A percentile compares a stretch with the other conserved stretches of the same genome.
Evolutionary conservation across 1,139 yeast species (phyloP).

Genomic region (Candida labiduridarum): DNA sequence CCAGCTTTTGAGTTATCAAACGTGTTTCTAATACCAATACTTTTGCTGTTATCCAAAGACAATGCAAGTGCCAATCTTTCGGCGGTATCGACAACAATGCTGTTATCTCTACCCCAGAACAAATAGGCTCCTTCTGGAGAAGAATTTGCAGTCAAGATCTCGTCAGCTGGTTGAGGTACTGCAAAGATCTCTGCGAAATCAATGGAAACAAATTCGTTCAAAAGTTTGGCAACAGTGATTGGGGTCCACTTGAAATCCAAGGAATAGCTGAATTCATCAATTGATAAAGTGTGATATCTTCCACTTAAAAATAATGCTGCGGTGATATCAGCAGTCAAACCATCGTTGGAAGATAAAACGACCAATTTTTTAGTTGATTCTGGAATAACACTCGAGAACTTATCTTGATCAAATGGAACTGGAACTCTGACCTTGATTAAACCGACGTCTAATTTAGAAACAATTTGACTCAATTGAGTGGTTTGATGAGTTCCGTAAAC

Average conservation of each 20-base stretch:
- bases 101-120: slow-evolving; percentile 72
- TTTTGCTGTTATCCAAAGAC: slow-evolving; percentile 62
- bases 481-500: slow-evolving; percentile 75
- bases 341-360: slow-evolving; percentile 47
- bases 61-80: slow-evolving; percentile 71
- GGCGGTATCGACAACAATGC: slow-evolving; percentile 57
- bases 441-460: slow-evolving; percentile 50
- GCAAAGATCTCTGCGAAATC: slow-evolving; percentile 24
- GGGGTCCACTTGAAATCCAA: slow-evolving; percentile 62
- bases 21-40: slow-evolving; percentile 59
- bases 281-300: slow-evolving; percentile 38
- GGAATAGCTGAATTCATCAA: slow-evolving; percentile 56
- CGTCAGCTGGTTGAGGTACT: slow-evolving; percentile 12
- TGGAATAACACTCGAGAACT: slow-evolving; percentile 64
- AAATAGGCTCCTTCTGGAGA: slow-evolving; percentile 54
- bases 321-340: slow-evolving; percentile 67
- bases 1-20: slow-evolving; percentile 74
- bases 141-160: slow-evolving; percentile 40
- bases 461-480: slow-evolving; percentile 51
- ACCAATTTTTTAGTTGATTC: slow-evolving; percentile 58
- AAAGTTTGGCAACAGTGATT: slow-evolving; percentile 50
- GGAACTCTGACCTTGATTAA: slow-evolving; percentile 77
- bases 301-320: slow-evolving; percentile 67
- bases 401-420: slow-evolving; percentile 67
- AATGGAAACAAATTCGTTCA: slow-evolving; percentile 33